Evolutionary conservation across 2,329 filamentous ascomycete genomes (phyloP).

Genomic region (Aspergillus sp.): DNA sequence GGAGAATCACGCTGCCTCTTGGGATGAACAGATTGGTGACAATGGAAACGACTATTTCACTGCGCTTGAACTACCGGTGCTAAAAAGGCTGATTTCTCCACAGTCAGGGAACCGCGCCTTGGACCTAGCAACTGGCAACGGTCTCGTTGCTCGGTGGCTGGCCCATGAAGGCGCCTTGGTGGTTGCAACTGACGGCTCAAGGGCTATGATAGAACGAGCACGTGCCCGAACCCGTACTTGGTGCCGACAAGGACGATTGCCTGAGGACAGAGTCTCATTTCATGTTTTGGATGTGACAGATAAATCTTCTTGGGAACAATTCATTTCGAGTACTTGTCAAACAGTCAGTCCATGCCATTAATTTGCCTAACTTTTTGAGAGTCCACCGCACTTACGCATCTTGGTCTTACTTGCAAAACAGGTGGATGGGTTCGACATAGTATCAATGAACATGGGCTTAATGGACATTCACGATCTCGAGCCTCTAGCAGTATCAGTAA

Average conservation of each 20-base stretch:
- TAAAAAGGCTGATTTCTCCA: constrained; percentile 36
- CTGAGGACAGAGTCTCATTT: not conserved
- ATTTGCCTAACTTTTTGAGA: not conserved
- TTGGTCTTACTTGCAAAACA: constrained; percentile 7
- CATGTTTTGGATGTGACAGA: not conserved
- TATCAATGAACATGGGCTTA: constrained; percentile 52
- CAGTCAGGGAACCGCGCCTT: constrained; percentile 35
- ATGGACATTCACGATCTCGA: constrained; percentile 49
- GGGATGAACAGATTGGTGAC: constrained; percentile 43
- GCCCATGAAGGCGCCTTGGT: constrained; percentile 37
- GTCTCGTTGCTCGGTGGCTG: constrained; percentile 49
- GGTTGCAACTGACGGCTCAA: constrained; percentile 47
- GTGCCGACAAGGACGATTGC: not conserved
- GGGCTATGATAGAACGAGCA: constrained; percentile 43
- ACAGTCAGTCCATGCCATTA: not conserved
- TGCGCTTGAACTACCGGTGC: constrained; percentile 42
- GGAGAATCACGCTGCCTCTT: constrained; percentile 44
- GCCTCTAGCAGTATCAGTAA: constrained; percentile 43
- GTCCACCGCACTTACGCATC: not conserved
- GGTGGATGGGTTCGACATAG: constrained; percentile 40
- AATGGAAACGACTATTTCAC: constrained; percentile 49
- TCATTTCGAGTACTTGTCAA: not conserved
- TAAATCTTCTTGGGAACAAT: not conserved
- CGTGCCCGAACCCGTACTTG: constrained; percentile 11
- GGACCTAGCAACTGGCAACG: constrained; percentile 53